A percentile compares a stretch with the other conserved stretches of the same genome.
phyloP scores from a whole-genome alignment of 2,329 filamentous ascomycete species.

The Ophiostoma montium region DNA sequence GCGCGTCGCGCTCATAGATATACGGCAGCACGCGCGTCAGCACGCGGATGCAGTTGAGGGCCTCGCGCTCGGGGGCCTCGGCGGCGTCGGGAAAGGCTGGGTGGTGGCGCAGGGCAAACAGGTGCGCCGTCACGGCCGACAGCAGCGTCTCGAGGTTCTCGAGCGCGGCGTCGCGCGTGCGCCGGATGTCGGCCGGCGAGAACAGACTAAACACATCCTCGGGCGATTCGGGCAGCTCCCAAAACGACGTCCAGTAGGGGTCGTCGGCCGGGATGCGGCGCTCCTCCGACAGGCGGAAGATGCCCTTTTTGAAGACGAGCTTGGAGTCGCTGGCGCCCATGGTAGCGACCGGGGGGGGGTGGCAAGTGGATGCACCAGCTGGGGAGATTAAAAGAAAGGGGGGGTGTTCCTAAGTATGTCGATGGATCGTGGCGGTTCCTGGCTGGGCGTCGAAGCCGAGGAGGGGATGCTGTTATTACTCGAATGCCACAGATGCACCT shows the following conservation, averaged over 20 bases:
- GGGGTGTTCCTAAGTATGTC: too few species aligned
- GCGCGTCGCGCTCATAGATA: conserved; percentile 74
- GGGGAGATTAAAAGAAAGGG: too few species aligned
- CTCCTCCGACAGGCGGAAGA: conserved; percentile 91
- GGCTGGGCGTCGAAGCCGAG: too few species aligned
- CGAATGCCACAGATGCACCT: too few species aligned
- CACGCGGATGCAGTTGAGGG: conserved; percentile 88
- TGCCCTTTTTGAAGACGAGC: conserved; percentile 95
- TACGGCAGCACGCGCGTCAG: conserved; percentile 83
- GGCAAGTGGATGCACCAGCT: too few species aligned
- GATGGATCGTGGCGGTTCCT: too few species aligned
- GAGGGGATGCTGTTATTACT: too few species aligned
- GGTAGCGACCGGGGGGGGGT: conserved; percentile 12
- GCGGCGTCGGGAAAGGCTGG: conserved; percentile 82
- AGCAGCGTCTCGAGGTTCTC: conserved; percentile 85
- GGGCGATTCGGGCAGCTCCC: conserved; percentile 88
- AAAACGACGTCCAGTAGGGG: conserved; percentile 93
- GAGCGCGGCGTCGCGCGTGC: conserved; percentile 70
- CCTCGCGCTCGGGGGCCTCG: conserved; percentile 70
- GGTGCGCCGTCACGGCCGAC: conserved; percentile 65
- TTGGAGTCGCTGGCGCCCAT: conserved; percentile 99
- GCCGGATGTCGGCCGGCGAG: conserved; percentile 73
- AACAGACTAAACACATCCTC: conserved; percentile 97
- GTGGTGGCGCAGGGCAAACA: conserved; percentile 73
- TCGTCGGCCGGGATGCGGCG: conserved; percentile 76